Base-by-base conservation (phyloP, 192 early-diverging fungal genomes). In the Coemansia aciculifera region DNA sequence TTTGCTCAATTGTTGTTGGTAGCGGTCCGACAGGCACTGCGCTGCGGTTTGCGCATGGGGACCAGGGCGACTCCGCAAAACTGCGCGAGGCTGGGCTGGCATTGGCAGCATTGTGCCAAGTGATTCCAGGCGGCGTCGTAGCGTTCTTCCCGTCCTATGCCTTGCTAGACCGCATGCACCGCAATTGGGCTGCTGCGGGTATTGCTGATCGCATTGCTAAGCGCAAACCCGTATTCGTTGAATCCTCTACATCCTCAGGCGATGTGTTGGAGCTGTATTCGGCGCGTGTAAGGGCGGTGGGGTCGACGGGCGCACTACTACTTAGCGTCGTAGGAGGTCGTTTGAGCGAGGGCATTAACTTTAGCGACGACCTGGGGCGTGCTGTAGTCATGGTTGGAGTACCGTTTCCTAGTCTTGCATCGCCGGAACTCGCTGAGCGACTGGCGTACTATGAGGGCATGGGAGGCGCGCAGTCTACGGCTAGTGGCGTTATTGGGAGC, bases 291-390 rank as follows among this genome's bases (percentile, higher is more conserved):
- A 63, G 79, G 0, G 36, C 51, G 4, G 40, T 32, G 0, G 71
- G 73, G 0, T 71, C 81, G 34, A 39, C 73, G 0, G 92, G 95
- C 0, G 92, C 93, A 0, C 76, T 98, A 4, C 75, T 98, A 52
- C 85, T 98, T 49, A 92, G 91, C 38, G 97, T 98, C 7, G 92
- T 98, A 0, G 91, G 91, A 24, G 95, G 95, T 27, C 93, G 92
- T 62, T 86, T 97, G 86, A 93, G 91, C 59, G 95, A 98, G 74
- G 95, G 95, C 0, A 98, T 96, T 72, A 93, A 93, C 54, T 97
- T 98, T 63, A 89, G 91, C 12, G 94, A 98, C 69, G 83, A 89
- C 9, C 59, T 98, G 65, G 94, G 93, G 12, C 80, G 95, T 57
- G 87, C 88, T 17, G 90, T 95, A 0, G 85, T 96, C 15, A 94